phyloP scores from a whole-genome alignment of 2,329 filamentous ascomycete genomes.

The Fusarium brevicatenulatum region DNA sequence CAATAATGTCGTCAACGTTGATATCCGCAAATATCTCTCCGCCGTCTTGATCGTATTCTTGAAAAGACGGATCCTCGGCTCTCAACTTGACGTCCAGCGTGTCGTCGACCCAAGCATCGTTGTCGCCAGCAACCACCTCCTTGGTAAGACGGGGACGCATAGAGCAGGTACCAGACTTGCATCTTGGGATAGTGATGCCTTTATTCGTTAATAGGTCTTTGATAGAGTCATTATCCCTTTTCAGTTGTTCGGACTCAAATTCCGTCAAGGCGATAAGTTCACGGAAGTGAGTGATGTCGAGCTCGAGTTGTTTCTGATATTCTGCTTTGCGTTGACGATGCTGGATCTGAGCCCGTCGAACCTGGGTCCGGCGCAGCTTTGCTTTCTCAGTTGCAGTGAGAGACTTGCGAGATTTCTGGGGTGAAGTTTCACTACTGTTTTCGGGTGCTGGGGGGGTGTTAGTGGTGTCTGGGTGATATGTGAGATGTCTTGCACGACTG shows the following conservation, averaged over 20 bases:
- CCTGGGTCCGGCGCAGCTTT: slow-evolving; percentile 60
- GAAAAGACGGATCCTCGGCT: not conserved
- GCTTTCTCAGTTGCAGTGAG: slow-evolving; percentile 52
- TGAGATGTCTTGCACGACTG: slow-evolving; percentile 5
- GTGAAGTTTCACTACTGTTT: slow-evolving; percentile 19
- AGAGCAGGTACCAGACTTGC: slow-evolving; percentile 12
- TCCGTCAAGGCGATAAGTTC: slow-evolving; percentile 57
- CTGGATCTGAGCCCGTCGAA: slow-evolving; percentile 63
- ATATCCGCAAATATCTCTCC: slow-evolving; percentile 49
- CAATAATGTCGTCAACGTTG: slow-evolving; percentile 52
- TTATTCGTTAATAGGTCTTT: slow-evolving; percentile 46
- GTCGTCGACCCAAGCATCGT: slow-evolving; percentile 36
- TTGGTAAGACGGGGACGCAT: not conserved
- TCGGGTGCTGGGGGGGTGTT: slow-evolving; percentile 26
- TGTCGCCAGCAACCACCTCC: not conserved
- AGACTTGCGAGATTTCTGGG: slow-evolving; percentile 34
- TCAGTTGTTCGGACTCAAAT: slow-evolving; percentile 51
- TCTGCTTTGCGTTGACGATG: slow-evolving; percentile 67
- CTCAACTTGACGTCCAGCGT: slow-evolving; percentile 10
- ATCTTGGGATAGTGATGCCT: slow-evolving; percentile 36
- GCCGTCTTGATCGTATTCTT: slow-evolving; percentile 8
- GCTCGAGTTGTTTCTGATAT: slow-evolving; percentile 64
- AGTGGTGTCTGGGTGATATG: slow-evolving; percentile 3
- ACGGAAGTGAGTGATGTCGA: slow-evolving; percentile 59
- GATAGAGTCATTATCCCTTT: slow-evolving; percentile 57